Evolutionary conservation across 805 yeast genomes (phyloP).

Genomic region (Danielia oregonensis): DNA sequence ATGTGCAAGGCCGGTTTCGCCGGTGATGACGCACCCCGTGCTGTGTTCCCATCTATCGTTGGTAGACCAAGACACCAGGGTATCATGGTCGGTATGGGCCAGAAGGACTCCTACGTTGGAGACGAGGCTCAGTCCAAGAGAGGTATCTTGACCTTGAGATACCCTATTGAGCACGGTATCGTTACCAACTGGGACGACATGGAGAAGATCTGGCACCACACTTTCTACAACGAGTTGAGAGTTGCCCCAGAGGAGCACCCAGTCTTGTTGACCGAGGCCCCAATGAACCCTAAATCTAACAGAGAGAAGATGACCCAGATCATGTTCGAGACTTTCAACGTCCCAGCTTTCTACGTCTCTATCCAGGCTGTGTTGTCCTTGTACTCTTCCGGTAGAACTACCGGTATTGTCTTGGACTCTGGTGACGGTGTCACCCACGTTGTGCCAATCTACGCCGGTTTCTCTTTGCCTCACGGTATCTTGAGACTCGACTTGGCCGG

Average conservation of each 20-base stretch:
- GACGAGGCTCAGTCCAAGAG: conserved; percentile 99
- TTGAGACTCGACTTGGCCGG: conserved; percentile 99
- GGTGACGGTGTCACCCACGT: conserved; percentile 99
- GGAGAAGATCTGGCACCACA: conserved; percentile 99
- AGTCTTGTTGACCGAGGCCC: conserved; percentile 98
- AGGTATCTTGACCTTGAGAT: conserved; percentile 98
- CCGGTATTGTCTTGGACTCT: conserved; percentile 98
- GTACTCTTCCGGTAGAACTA: conserved; percentile 99
- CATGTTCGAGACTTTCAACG: conserved; percentile 98
- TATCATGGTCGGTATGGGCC: conserved; percentile 99
- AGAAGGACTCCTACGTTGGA: conserved; percentile 99
- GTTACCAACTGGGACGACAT: conserved; percentile 99
- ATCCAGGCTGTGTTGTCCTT: conserved; percentile 98
- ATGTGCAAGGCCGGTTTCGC: conserved; percentile 99
- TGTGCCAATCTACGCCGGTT: conserved; percentile 99
- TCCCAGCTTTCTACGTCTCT: conserved; percentile 98
- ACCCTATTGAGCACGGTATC: conserved; percentile 99
- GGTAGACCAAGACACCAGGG: conserved; percentile 99
- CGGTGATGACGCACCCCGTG: conserved; percentile 99
- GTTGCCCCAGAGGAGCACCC: conserved; percentile 99
- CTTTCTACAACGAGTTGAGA: conserved; percentile 99
- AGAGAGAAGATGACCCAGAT: conserved; percentile 99
- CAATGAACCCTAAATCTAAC: conserved; percentile 99
- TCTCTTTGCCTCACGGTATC: conserved; percentile 98
- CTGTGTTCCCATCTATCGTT: conserved; percentile 99